phyloP scores from a whole-genome alignment of 1,284 basidiomycete genomes.

The Ustilago nuda region DNA sequence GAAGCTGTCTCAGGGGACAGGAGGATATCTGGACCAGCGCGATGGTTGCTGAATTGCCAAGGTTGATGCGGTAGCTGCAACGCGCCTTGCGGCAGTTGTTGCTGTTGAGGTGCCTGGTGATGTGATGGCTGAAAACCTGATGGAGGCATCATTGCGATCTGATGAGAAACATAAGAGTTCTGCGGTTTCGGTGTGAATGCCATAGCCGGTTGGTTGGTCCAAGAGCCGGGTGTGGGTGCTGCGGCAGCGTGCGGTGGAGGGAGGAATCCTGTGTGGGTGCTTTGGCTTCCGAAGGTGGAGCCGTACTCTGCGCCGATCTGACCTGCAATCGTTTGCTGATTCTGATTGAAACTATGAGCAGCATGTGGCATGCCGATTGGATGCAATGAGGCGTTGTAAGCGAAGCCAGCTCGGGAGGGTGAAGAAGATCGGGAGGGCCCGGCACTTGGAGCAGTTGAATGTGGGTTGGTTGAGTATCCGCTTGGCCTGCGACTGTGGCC shows the following conservation, averaged over 20 bases:
- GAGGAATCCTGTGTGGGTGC: conserved; percentile 20
- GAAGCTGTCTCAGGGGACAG: conserved; percentile 34
- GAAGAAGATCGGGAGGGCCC: conserved; percentile 48
- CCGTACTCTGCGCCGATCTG: conserved; percentile 23
- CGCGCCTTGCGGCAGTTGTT: conserved; percentile 21
- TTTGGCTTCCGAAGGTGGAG: conserved; percentile 29
- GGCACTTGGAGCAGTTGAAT: conserved; percentile 46
- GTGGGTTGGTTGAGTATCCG: conserved; percentile 43
- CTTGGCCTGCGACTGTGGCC: conserved; percentile 36
- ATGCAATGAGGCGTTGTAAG: conserved; percentile 6
- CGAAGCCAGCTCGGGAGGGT: conserved; percentile 23
- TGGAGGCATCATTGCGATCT: conserved; percentile 24
- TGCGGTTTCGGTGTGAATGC: conserved; percentile 18
- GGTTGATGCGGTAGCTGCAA: conserved; percentile 31
- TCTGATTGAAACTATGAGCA: conserved; percentile 12
- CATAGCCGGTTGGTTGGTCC: conserved; percentile 20
- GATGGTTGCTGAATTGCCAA: conserved; percentile 39
- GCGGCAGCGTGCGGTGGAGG: conserved; percentile 7
- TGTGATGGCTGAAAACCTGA: conserved; percentile 13
- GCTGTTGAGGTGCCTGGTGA: conserved; percentile 20
- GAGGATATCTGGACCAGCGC: conserved; percentile 25
- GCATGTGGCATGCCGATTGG: conserved; percentile 21
- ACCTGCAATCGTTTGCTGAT: conserved; percentile 11
- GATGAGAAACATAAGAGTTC: conserved; percentile 24
- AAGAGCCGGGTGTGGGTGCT: conserved; percentile 22